Evolutionary conservation across 768 basidiomycete genomes (phyloP), one percentile per base, ranked within the genome.

Genomic region (Nidularia pulvinata): DNA sequence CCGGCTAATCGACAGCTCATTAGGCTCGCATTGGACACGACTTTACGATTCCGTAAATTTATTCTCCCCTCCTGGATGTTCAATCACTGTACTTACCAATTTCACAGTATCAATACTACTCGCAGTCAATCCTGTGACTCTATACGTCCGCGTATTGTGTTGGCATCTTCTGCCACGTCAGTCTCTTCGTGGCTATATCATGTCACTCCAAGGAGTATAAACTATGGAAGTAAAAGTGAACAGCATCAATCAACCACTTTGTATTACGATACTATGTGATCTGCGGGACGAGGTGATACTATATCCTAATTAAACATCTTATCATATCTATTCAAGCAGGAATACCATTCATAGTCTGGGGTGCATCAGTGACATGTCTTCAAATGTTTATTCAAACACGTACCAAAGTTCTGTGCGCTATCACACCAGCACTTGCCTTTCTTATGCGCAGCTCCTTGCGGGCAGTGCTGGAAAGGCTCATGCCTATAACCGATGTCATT

Each of bases 401-500:
- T 61, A 88, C 89, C 89, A 57, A 91, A 91, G 67, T 86, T 91
- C 46, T 93, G 82, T 14, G 73, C 68, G 14, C 76, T 71, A 57
- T 91, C 85, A 64, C 94, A 97, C 83, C 90, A 93, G 61, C 95
- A 96, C 64, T 89, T 93, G 35, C 92, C 92, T 55, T 77, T 78
- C 48, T 75, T 74, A 70, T 94, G 93, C 6, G 81, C 66, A n/a
- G 76, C 80, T n/a, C 85, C 87, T 69, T 86, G 83, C 0, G 89
- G 88, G 67, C 95, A 94, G 68, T 94, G 93, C 68, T 94, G 91
- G 83, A 98, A 98, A 9, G 94, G 93, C 60, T 93, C 88, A 61
- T 98, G 95, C 34, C 86, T 81, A 66, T 97, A 98, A 64, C 85
- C 95, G 49, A 98, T 92, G 63, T 98, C 94, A 58, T 88, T 83